Percentiles rank a stretch among this genome's conserved stretches.
phyloP scores from a whole-genome alignment of 768 basidiomycete species.

The Boletellus ananas region DNA sequence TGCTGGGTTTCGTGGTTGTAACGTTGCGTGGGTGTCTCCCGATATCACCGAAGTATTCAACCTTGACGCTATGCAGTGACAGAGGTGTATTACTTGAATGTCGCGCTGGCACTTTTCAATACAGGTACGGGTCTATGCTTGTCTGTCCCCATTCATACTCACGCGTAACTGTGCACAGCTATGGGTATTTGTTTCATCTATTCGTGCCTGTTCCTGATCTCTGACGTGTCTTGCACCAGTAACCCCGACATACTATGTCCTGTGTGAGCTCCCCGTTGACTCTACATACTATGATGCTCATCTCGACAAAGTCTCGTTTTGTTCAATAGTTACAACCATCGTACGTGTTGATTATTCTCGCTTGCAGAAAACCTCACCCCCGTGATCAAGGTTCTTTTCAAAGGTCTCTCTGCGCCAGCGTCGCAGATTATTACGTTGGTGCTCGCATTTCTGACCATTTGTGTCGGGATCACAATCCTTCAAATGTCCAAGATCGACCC shows the following conservation, averaged over 20 bases:
- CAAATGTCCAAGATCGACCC: slow-evolving; percentile 97
- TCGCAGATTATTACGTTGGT: slow-evolving; percentile 86
- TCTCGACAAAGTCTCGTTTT: slow-evolving; percentile 65
- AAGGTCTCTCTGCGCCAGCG: slow-evolving; percentile 78
- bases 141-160: neutral
- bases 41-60: neutral
- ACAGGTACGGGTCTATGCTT: slow-evolving; percentile 50
- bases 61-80: slow-evolving; percentile 47
- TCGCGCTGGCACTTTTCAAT: slow-evolving; percentile 94
- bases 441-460: slow-evolving; percentile 88
- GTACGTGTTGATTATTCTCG: slow-evolving; percentile 39
- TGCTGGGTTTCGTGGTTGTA: slow-evolving; percentile 75
- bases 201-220: neutral
- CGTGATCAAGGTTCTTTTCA: slow-evolving; percentile 71
- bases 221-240: slow-evolving; percentile 42
- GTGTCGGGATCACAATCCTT: slow-evolving; percentile 88
- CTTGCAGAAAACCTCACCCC: neutral
- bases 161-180: slow-evolving; percentile 34
- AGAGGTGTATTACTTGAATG: slow-evolving; percentile 94
- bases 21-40: slow-evolving; percentile 61
- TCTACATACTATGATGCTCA: neutral
- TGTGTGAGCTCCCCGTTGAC: slow-evolving; percentile 49
- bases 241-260: slow-evolving; percentile 84
- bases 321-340: slow-evolving; percentile 79
- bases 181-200: slow-evolving; percentile 51